Evolutionary conservation across 192 early-diverging fungal genomes (phyloP), one percentile per base, ranked within the genome.

Genomic region (Rhizophlyctis rosea): DNA sequence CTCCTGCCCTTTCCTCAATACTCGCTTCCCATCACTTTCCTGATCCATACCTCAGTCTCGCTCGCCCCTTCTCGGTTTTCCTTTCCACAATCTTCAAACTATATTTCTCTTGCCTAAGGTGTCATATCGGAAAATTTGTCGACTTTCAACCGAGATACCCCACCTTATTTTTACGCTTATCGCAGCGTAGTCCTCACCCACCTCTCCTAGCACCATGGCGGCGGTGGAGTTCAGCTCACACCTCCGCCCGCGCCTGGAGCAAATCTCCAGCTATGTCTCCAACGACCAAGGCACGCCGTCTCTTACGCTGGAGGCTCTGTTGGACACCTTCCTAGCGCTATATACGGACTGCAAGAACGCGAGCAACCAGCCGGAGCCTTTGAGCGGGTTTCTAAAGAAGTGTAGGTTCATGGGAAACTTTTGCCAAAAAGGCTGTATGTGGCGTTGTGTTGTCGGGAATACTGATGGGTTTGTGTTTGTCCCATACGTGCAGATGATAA

Each of bases 321-420:
- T 81, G 47, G 82, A 84, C 51, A 62, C 72, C 21, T 75, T 81
- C 36, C 33, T 84, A 3, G 82, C 82, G 29, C 60, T 84, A 0
- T 72, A 76, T 50, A 72, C 73, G 24, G 82, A 84, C 56, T 84
- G 82, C 65, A 74, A 75, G 61, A 59, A 62, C n/a, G 67, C 73
- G 11, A 44, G 61, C 25, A 77, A 55, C 31, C 72, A 74, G 54
- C 68, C 66, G 21, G 77, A 69, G 34, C 72, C 75, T 49, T 62
- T 81, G 4, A 50, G 59, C 27, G 70, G 52, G 4, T 84, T 84
- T 64, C 24, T 84, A 18, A 34, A 56, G 2, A 76, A 76, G 70
- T 84, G 82, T 84, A 62, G 30, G 58, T 25, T 14, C 39, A 4
- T 50, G 5, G 21, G 47, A 55, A n/a, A n/a, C n/a, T n/a, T n/a